phyloP scores from a whole-genome alignment of 2,329 filamentous ascomycete genomes.

The Acephala macrosclerotiorum region DNA sequence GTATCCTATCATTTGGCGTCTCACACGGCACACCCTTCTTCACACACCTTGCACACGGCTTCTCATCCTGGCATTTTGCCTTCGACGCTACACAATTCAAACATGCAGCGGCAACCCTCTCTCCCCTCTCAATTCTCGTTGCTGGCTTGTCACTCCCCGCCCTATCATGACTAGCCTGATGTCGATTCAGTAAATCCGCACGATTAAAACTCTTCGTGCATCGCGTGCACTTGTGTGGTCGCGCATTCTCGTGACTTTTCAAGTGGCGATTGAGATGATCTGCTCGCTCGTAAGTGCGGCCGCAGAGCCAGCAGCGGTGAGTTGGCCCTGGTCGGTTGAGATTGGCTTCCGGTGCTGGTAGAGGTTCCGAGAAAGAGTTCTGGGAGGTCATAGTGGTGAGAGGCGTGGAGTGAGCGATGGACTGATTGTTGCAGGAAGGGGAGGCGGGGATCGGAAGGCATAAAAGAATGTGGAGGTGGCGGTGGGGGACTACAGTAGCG shows the following conservation, averaged over 20 bases:
- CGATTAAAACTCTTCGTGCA: slow-evolving; percentile 37
- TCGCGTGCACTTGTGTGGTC: slow-evolving; percentile 30
- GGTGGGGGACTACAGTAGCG: too few species aligned
- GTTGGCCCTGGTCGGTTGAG: background rate
- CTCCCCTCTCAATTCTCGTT: slow-evolving; percentile 16
- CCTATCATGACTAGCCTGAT: slow-evolving; percentile 29
- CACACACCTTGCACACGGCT: slow-evolving; percentile 33
- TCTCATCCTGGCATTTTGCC: slow-evolving; percentile 34
- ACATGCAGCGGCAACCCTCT: slow-evolving; percentile 32
- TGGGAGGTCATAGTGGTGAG: too few species aligned
- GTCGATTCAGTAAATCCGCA: slow-evolving; percentile 31
- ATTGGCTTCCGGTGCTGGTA: background rate
- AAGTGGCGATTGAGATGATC: slow-evolving; percentile 30
- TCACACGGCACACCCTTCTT: slow-evolving; percentile 29
- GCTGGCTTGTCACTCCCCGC: slow-evolving; percentile 1
- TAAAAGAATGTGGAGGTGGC: background rate
- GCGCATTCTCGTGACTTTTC: slow-evolving; percentile 37
- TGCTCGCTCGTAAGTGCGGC: slow-evolving; percentile 32
- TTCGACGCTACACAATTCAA: slow-evolving; percentile 31
- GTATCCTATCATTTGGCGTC: background rate
- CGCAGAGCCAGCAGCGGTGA: slow-evolving; percentile 32
- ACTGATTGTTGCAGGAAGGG: background rate
- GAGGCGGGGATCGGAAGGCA: background rate
- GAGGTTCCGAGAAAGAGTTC: background rate
- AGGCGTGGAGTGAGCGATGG: background rate